Base-by-base conservation (phyloP, 495 filamentous ascomycete species). In the Staphylotrichum tortipilum region DNA sequence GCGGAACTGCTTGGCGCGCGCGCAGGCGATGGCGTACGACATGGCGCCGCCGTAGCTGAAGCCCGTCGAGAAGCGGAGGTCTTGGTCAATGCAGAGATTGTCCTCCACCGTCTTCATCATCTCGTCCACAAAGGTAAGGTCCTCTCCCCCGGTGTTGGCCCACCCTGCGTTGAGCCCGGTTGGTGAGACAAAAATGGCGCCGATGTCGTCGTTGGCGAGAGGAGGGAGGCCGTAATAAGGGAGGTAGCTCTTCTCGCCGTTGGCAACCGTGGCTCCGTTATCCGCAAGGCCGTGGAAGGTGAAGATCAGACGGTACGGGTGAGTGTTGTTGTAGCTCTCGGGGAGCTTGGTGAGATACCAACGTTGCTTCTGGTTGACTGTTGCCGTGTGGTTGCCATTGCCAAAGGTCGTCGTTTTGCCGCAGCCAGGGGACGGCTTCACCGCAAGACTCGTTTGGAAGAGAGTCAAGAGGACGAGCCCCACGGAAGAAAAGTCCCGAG, bases 21-120 rank as follows among this genome's bases (percentile, higher is more conserved):
- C 55, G 39, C 74, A 77, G 7, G 74, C 73, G 12, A 77, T 44
- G 4, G 66, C 53, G 44, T 64, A 75, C 12, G 68, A 71, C 73
- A 76, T 76, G 28, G 63, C 67, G n/a, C 62, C 73, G 23, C 74
- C 74, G 57, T 69, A 77, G 55, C 66, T 70, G 60, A 73, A 77
- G 11, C 74, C 74, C 4, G 66, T 72, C 1, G 71, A 65, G 63
- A 72, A 77, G 47, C 68, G 60, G n/a, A 67, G 62, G 34, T 52
- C 64, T 33, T 62, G 49, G 45, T 77, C 67, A 7, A 76, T 54
- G 55, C 74, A 77, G 34, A 75, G 65, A 19, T 68, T 69, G 33
- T 48, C 56, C 35, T 71, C 66, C 15, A 72, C 41, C 12, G 58
- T 53, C 47, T 67, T 50, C 30, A 72, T 54, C 22, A 76, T 55